Evolutionary conservation across 192 early-diverging fungal genomes (phyloP).

Genomic region (Backusella tarrabulga): DNA sequence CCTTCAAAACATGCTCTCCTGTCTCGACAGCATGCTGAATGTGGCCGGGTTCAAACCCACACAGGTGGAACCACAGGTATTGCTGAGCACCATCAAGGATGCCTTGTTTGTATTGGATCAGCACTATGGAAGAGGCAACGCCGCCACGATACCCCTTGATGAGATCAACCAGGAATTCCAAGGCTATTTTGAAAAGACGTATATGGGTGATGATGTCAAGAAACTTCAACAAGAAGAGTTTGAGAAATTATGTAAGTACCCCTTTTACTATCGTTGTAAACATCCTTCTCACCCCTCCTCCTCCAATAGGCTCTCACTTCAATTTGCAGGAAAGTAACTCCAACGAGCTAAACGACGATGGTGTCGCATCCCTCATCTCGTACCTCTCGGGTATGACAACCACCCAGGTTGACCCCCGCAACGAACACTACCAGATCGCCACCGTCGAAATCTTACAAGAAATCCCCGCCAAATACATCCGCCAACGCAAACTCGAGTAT

Average conservation of each 20-base stretch:
- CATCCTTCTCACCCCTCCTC: neutral
- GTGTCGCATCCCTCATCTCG: slow-evolving; percentile 18
- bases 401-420: slow-evolving; percentile 1
- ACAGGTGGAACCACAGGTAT: neutral
- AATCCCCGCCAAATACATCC: slow-evolving; percentile 15
- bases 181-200: slow-evolving; percentile 10
- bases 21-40: slow-evolving; percentile 29
- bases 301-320: slow-evolving; percentile 19
- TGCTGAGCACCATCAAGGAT: neutral
- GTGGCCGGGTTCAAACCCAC: slow-evolving; percentile 13
- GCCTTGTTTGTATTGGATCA: neutral
- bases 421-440: slow-evolving; percentile 22
- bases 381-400: slow-evolving; percentile 22
- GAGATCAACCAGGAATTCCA: slow-evolving; percentile 19
- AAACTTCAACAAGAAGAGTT: slow-evolving; percentile 24
- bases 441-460: slow-evolving; percentile 19
- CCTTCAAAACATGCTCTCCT: slow-evolving; percentile 16
- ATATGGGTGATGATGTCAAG: slow-evolving; percentile 8
- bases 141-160: neutral
- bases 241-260: slow-evolving; percentile 15
- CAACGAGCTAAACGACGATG: neutral
- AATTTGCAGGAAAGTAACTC: neutral
- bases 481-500: neutral
- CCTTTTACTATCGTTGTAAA: too few species aligned
- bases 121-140: neutral